Evolutionary conservation across 257 asterid species (phyloP).

Genomic region (Craterostigma plantagineum): DNA sequence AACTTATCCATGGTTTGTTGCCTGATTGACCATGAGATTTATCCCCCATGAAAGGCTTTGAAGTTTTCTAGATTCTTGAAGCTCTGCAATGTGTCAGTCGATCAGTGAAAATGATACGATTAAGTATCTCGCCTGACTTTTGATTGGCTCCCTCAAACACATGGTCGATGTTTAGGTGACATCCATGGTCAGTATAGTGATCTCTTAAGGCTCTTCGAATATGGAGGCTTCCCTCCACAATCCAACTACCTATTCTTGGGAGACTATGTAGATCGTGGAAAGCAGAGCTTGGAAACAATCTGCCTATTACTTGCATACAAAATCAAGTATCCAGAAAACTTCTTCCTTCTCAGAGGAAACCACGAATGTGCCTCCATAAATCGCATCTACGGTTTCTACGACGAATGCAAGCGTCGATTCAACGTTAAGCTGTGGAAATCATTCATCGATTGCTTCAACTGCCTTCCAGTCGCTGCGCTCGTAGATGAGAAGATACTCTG

Average conservation of each 20-base stretch:
- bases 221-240: constrained; percentile 41
- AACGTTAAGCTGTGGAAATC: constrained; percentile 46
- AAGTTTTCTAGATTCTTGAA: too few species aligned
- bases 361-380: constrained; percentile 47
- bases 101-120: too few species aligned
- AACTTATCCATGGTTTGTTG: too few species aligned
- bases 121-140: too few species aligned
- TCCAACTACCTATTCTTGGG: constrained; percentile 45
- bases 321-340: constrained; percentile 39
- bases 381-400: constrained; percentile 43
- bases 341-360: constrained; percentile 46
- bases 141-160: too few species aligned
- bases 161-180: too few species aligned
- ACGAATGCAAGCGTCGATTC: constrained; percentile 43
- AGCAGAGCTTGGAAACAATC: constrained; percentile 41
- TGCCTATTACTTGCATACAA: constrained; percentile 46
- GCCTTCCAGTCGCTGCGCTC: constrained; percentile 52
- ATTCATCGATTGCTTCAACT: constrained; percentile 40
- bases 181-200: constrained; percentile 51
- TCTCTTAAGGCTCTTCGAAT: constrained; percentile 46
- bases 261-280: constrained; percentile 45
- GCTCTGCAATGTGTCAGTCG: too few species aligned
- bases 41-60: too few species aligned
- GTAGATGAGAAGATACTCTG: constrained; percentile 41
- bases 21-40: too few species aligned